A percentile compares a stretch with the other conserved stretches of the same genome.
Evolutionary conservation across 2,329 filamentous ascomycete genomes (phyloP).

Genomic region (Nannizzia gypsea): DNA sequence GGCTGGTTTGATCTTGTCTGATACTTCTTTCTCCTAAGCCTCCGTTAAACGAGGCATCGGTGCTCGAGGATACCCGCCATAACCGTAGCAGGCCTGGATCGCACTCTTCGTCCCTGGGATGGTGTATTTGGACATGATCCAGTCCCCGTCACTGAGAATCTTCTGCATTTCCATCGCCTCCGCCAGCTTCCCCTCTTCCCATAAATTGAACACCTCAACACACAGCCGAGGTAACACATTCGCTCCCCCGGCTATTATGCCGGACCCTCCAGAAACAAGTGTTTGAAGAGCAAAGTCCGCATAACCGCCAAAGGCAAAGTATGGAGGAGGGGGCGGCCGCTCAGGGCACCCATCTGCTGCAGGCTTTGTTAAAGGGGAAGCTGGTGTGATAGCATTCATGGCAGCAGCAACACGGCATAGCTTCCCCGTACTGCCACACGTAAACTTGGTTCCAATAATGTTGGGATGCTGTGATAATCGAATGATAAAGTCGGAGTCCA

Average conservation of each 20-base stretch:
- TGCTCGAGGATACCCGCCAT: constrained; percentile 50
- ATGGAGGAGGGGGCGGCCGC: constrained; percentile 22
- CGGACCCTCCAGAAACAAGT: constrained; percentile 55
- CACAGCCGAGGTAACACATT: constrained; percentile 59
- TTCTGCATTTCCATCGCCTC: constrained; percentile 55
- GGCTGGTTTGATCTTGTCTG: constrained; percentile 68
- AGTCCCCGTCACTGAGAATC: constrained; percentile 54
- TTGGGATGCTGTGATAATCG: constrained; percentile 67
- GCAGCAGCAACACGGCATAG: constrained; percentile 54
- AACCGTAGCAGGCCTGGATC: constrained; percentile 50
- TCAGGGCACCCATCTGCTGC: background rate
- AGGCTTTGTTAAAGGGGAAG: background rate
- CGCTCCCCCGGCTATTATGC: constrained; percentile 58
- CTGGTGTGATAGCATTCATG: background rate
- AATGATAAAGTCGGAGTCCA: constrained; percentile 81
- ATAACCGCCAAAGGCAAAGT: constrained; percentile 46
- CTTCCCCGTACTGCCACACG: constrained; percentile 81
- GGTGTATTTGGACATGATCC: constrained; percentile 56
- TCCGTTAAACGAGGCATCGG: constrained; percentile 42
- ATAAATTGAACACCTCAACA: constrained; percentile 48
- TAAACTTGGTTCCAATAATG: constrained; percentile 83
- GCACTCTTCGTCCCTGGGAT: constrained; percentile 58
- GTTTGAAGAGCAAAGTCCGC: constrained; percentile 64
- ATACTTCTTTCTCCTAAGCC: constrained; percentile 93
- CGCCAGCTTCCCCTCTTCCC: constrained; percentile 44